phyloP scores from a whole-genome alignment of 192 early-diverging fungal genomes.

The Coemansia sp. region DNA sequence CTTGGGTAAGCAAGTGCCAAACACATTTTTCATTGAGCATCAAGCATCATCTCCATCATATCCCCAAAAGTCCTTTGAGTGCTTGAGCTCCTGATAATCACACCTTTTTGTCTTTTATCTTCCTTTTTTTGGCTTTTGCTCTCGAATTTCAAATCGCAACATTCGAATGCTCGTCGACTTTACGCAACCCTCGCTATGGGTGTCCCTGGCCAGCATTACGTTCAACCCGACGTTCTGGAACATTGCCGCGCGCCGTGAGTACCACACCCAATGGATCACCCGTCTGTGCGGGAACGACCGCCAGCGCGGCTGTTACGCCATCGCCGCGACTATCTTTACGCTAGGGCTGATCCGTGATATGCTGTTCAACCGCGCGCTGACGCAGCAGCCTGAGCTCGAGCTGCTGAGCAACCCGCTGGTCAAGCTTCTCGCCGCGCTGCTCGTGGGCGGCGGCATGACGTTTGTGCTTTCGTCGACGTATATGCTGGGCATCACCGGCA shows the following conservation, averaged over 20 bases:
- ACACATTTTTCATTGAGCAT: too few relatives aligned
- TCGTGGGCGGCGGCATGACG: constrained; percentile 64
- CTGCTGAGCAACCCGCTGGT: constrained; percentile 51
- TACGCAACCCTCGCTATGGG: constrained; percentile 63
- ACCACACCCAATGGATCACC: constrained; percentile 69
- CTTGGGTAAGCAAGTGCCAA: too few relatives aligned
- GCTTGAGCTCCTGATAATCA: too few relatives aligned
- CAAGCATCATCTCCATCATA: too few relatives aligned
- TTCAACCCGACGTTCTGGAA: constrained; percentile 94
- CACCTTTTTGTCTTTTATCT: too few relatives aligned
- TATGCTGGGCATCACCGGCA: constrained; percentile 84
- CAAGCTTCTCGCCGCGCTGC: constrained; percentile 48
- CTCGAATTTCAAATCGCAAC: too few relatives aligned
- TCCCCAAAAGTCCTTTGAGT: too few relatives aligned
- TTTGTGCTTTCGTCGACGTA: constrained; percentile 85
- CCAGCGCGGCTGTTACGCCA: constrained; percentile 72
- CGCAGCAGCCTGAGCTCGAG: constrained; percentile 61
- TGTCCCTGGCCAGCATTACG: constrained; percentile 66
- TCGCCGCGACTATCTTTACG: constrained; percentile 78
- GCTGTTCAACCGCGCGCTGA: constrained; percentile 70
- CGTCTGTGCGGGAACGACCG: constrained; percentile 65
- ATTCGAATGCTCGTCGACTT: constrained; percentile 55
- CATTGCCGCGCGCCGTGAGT: constrained; percentile 80
- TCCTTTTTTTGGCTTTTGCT: too few relatives aligned
- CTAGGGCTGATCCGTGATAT: constrained; percentile 82